A percentile compares a stretch with the other conserved stretches of the same genome.
Conservation (phyloP, 257 asterid genomes). For the Solanum sparsipilum region DNA sequence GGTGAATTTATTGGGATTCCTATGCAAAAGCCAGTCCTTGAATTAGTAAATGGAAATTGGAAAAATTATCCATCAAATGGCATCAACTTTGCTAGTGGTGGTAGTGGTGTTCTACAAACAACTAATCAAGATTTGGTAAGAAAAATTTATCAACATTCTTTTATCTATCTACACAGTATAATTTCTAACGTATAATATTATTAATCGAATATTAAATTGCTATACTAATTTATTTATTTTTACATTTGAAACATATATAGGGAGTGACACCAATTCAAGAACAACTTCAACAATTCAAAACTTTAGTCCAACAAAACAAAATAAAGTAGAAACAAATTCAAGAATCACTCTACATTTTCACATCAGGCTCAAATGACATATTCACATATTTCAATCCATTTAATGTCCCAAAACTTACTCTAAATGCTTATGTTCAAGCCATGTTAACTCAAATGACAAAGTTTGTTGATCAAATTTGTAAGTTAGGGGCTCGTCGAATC, state of each 20-base stretch:
- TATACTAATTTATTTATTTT: too few relatives aligned
- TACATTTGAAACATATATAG: constrained; percentile 9
- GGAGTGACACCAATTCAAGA: constrained; percentile 46
- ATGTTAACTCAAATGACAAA: constrained; percentile 26
- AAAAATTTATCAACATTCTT: neutral
- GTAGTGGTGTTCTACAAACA: constrained; percentile 53
- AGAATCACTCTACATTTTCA: constrained; percentile 39
- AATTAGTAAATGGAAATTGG: constrained; percentile 25
- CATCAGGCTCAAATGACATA: constrained; percentile 45
- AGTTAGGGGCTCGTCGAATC: constrained; percentile 42
- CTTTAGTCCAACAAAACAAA: constrained; percentile 13
- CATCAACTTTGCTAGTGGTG: constrained; percentile 77
- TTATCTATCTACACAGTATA: neutral
- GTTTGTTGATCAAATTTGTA: constrained; percentile 26
- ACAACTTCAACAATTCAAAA: constrained; percentile 47
- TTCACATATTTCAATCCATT: too few relatives aligned
- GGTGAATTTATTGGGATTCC: constrained; percentile 49
- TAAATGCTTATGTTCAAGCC: constrained; percentile 24
- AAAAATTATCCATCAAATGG: constrained; percentile 46
- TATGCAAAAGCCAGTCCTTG: constrained; percentile 50
- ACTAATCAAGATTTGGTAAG: constrained; percentile 53
- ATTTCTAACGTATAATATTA: neutral
- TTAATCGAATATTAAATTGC: too few relatives aligned
- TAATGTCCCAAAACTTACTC: too few relatives aligned
- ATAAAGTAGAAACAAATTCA: constrained; percentile 14